Evolutionary conservation across 2,329 filamentous ascomycete genomes (phyloP), one percentile per base, ranked within the genome.

Genomic region (Canariomyces notabilis): DNA sequence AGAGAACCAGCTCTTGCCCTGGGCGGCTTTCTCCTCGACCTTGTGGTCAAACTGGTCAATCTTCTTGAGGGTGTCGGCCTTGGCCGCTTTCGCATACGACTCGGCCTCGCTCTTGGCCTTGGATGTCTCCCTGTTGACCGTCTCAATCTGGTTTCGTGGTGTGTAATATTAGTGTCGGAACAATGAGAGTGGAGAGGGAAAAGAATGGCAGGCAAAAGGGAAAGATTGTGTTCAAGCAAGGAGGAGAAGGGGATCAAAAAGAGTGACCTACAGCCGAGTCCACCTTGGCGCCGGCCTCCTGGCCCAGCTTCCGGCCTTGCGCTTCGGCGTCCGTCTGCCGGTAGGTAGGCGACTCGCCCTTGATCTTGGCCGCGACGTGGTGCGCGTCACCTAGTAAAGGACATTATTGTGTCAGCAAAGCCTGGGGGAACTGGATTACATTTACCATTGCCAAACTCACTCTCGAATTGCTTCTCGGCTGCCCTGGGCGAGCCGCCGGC

Each of bases 401-500:
- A 12, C 18, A 23, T n/a, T n/a, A 7, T 18, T 29, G 21, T 15
- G 39, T 48, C 33, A 51, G 50, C 21, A 51, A 38, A n/a, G n/a
- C n/a, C n/a, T n/a, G n/a, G n/a, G n/a, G n/a, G n/a, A n/a, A n/a
- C n/a, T n/a, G n/a, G n/a, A n/a, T n/a, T n/a, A n/a, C n/a, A n/a
- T n/a, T n/a, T n/a, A n/a, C n/a, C 36, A 22, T 44, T 16, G 33
- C 15, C 19, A 39, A 41, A 71, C 82, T 37, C 71, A 95, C 91
- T 79, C 73, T 95, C 87, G 57, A 87, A 77, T 67, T 93, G 76
- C 75, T 91, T 87, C 76, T 89, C 81, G n/a, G 90, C 91, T 40
- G 78, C 81, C 67, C 85, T 87, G 42, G 88, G 76, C 65, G 82
- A 79, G 48, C 91, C 90, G 51, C 91, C 91, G 14, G 90, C 85